Evolutionary conservation across 2,329 filamentous ascomycete genomes (phyloP).

Genomic region (Exophiala xenobiotica): DNA sequence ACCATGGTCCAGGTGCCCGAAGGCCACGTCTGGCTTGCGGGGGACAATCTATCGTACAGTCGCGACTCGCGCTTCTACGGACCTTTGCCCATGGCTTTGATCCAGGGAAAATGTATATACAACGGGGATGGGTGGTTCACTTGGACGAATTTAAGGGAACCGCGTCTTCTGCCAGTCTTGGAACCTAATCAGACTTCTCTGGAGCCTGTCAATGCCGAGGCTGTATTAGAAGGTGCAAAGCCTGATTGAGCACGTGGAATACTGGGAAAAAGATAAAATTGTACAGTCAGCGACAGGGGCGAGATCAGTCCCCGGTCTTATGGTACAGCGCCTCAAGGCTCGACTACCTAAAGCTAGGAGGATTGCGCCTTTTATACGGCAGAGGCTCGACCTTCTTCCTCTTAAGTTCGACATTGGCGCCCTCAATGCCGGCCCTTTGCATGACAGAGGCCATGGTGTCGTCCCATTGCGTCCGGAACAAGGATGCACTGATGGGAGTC

Average conservation of each 20-base stretch:
- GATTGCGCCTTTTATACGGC: constrained; percentile 62
- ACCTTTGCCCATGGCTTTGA: constrained; percentile 77
- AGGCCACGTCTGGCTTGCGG: constrained; percentile 87
- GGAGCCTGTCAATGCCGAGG: not conserved
- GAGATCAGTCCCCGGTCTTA: not conserved
- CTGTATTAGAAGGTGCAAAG: constrained; percentile 1
- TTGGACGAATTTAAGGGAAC: constrained; percentile 22
- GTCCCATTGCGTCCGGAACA: constrained; percentile 91
- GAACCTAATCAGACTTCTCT: not conserved
- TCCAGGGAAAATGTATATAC: constrained; percentile 67
- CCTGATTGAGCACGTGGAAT: no score
- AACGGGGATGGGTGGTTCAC: constrained; percentile 26
- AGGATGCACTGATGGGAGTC: constrained; percentile 73
- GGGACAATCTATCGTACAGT: constrained; percentile 82
- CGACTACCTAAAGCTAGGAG: constrained; percentile 45
- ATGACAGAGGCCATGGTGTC: constrained; percentile 84
- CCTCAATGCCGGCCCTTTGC: constrained; percentile 71
- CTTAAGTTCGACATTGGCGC: constrained; percentile 81
- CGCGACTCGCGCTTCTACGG: constrained; percentile 85
- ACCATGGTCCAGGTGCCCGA: constrained; percentile 65
- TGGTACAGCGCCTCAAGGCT: constrained; percentile 32
- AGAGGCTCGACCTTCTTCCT: constrained; percentile 70
- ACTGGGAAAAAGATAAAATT: not conserved
- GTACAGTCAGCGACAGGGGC: not conserved
- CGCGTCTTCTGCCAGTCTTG: constrained; percentile 12